Percentiles rank a stretch among this genome's conserved stretches.
Evolutionary conservation across 352 stramenopile species (phyloP).

Genomic region (Thalassiosira exigua): DNA sequence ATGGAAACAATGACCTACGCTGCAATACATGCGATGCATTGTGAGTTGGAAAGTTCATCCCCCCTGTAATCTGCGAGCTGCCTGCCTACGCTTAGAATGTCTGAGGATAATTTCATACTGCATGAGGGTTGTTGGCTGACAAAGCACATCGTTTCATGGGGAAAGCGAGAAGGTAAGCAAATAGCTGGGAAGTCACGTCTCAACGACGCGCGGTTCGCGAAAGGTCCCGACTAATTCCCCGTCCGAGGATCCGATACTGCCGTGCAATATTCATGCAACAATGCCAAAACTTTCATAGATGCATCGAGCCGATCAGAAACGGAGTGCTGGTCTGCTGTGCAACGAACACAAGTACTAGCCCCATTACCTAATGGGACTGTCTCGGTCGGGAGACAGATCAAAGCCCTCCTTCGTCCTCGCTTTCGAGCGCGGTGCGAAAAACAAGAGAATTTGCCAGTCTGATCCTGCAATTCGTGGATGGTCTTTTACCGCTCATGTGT

Average conservation of each 20-base stretch:
- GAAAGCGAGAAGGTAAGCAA: too few relatives aligned
- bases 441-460: not conserved
- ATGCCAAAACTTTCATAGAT: too few relatives aligned
- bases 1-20: not conserved
- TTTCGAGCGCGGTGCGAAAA: not conserved
- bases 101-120: too few relatives aligned
- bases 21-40: not conserved
- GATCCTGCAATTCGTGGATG: not conserved
- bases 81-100: too few relatives aligned
- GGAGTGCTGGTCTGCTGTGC: too few relatives aligned
- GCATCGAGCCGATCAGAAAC: too few relatives aligned
- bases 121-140: too few relatives aligned
- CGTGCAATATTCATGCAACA: not conserved
- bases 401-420: not conserved
- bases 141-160: too few relatives aligned
- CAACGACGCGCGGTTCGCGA: not conserved
- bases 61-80: too few relatives aligned
- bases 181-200: too few relatives aligned
- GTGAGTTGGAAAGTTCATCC: not conserved
- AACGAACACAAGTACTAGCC: not conserved
- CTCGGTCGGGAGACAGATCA: slow-evolving; percentile 1
- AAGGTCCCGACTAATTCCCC: not conserved
- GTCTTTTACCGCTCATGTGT: not conserved
- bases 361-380: not conserved
- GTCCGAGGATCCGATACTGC: slow-evolving; percentile 1